Evolutionary conservation across 192 early-diverging fungal genomes (phyloP), one percentile per base, ranked within the genome.

Genomic region (Thamnidium elegans): DNA sequence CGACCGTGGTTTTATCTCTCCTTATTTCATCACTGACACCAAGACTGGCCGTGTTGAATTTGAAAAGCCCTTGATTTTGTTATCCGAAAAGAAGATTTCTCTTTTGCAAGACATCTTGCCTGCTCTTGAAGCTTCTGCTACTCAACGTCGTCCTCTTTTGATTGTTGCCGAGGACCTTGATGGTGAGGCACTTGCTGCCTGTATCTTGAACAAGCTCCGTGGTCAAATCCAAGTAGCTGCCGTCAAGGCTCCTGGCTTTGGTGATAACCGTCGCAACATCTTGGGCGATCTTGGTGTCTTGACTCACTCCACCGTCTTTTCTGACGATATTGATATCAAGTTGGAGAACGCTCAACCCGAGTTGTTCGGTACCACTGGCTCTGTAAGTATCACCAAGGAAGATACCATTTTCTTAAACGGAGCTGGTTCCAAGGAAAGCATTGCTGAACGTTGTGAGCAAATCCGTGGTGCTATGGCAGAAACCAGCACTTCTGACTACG

Each of bases 241-340:
- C 50, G 96, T 99, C 79, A 99, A 99, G 89, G 95, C 97, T 9
- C 97, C 97, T 32, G 97, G 97, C 23, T 99, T 98, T 65, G 97
- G 97, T 74, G 97, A 99, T 80, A 98, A 99, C 89, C 92, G 97
- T 78, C 98, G 98, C 85, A 90, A 92, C 42, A 98, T 95, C 47
- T 84, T 99, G 48, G 93, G 93, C 50, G 97, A 99, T 77, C 87
- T 99, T 71, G 97, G 92, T 55, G 92, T 95, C 46, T 80, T 98
- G 65, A 99, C 97, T 65, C 92, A 95, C 78, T 89, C 87, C 47
- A 94, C 93, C 50, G 97, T 99, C 62, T 98, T 99, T 81, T 91
- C 88, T 34, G 93, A 96, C 78, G 96, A 99, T 68, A 83, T 97
- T 44, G 95, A 97, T 68, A 77, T 95, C 62, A 98, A 97, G 87